phyloP scores from a whole-genome alignment of 192 early-diverging fungal genomes.

The Backusella psychrophila region DNA sequence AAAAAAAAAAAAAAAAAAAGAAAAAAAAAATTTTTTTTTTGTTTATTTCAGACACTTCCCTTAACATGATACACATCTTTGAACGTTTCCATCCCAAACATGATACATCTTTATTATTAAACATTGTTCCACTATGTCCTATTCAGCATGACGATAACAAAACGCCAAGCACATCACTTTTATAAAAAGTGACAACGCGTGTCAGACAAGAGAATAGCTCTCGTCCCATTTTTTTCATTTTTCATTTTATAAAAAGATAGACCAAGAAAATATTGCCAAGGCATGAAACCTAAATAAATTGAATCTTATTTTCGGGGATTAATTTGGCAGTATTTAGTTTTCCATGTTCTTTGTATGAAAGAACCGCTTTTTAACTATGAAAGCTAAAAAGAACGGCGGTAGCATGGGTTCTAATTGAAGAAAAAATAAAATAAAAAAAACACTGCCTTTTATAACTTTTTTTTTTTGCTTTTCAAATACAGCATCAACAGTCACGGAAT shows the following conservation, averaged over 20 bases:
- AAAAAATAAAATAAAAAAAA: neutral
- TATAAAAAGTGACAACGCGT: too few relatives aligned
- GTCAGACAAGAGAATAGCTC: too few relatives aligned
- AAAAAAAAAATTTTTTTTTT: neutral
- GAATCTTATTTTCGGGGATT: slow-evolving; percentile 15
- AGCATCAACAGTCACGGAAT: neutral
- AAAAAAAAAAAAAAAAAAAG: too few relatives aligned
- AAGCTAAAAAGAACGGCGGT: slow-evolving; percentile 11
- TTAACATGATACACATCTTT: too few relatives aligned
- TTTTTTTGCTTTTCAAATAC: neutral
- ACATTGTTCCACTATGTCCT: too few relatives aligned
- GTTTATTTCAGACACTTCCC: neutral
- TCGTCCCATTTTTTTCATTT: neutral
- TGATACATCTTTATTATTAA: too few relatives aligned
- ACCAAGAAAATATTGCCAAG: neutral
- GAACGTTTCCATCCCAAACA: too few relatives aligned
- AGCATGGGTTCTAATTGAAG: slow-evolving; percentile 7
- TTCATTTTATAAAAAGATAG: neutral
- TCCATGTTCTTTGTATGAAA: slow-evolving; percentile 8
- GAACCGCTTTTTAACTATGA: slow-evolving; percentile 12
- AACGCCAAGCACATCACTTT: too few relatives aligned
- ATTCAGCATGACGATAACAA: too few relatives aligned
- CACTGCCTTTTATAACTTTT: neutral
- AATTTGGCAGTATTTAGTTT: neutral
- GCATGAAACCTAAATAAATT: slow-evolving; percentile 18